Percentiles rank a stretch among this genome's conserved stretches.
These are phyloP conservation scores for Yamadazyma atlantica DNA, from an alignment of 1,139 yeast genomes.

Conservation along the genomic window DNA sequence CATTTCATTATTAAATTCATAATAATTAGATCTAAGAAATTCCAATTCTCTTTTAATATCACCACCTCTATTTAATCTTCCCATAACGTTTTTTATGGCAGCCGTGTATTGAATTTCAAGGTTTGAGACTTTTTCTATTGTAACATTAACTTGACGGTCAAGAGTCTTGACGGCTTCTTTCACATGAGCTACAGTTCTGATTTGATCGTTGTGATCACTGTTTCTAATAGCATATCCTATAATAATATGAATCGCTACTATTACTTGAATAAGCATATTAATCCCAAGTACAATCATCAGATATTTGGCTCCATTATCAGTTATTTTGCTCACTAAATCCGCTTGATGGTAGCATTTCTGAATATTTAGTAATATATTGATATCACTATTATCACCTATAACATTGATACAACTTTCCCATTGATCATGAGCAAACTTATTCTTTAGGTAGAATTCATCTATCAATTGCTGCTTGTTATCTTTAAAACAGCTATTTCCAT, in stretches of 20 bases:
- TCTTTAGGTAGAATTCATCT: constrained; percentile 7
- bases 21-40: constrained; percentile 8
- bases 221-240: constrained; percentile 5
- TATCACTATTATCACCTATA: constrained; percentile 14
- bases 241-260: constrained; percentile 14
- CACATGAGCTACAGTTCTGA: background rate
- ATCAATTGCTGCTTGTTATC: constrained; percentile 7
- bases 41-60: constrained; percentile 17
- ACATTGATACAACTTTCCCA: constrained; percentile 12
- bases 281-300: constrained; percentile 10
- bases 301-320: constrained; percentile 6
- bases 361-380: constrained; percentile 20
- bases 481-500: constrained; percentile 14
- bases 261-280: constrained; percentile 16
- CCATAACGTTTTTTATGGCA: constrained; percentile 13
- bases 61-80: constrained; percentile 19
- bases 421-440: constrained; percentile 4
- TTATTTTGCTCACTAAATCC: constrained; percentile 14
- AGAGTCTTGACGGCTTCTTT: constrained; percentile 4
- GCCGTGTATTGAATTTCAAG: constrained; percentile 5
- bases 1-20: constrained; percentile 13
- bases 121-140: constrained; percentile 3
- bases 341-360: constrained; percentile 26
- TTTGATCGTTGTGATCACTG: constrained; percentile 2
- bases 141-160: constrained; percentile 4